These are phyloP conservation scores for Eutrema heterophyllum DNA, from an alignment of 345 rosid genomes.

Conservation along the genomic window DNA sequence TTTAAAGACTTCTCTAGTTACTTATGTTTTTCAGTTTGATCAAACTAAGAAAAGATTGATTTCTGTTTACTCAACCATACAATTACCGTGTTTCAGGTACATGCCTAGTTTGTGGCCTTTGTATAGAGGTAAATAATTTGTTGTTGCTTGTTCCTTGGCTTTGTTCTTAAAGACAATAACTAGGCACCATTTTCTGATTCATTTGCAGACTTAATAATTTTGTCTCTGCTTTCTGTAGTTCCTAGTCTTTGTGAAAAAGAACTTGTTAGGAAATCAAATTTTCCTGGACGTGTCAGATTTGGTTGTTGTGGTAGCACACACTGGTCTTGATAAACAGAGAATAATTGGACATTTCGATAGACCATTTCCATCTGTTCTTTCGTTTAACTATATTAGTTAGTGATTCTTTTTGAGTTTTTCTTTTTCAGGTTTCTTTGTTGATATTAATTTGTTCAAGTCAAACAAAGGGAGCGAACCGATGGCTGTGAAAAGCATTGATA, in stretches of 20 bases:
- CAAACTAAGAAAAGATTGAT: conserved; percentile 13
- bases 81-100: conserved; percentile 44
- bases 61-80: conserved; percentile 9
- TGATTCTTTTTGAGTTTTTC: conserved; percentile 16
- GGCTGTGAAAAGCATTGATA: conserved; percentile 37
- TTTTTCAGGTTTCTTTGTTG: conserved; percentile 79
- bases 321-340: neutral
- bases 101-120: conserved; percentile 89
- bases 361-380: conserved; percentile 2
- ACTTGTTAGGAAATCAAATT: neutral
- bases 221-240: neutral
- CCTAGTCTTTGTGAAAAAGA: neutral
- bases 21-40: conserved; percentile 9
- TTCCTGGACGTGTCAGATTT: neutral
- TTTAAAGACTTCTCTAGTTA: conserved; percentile 6
- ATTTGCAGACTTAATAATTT: neutral
- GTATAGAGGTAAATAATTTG: conserved; percentile 70
- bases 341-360: conserved; percentile 8
- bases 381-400: neutral
- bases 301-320: conserved; percentile 5
- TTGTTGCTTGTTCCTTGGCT: neutral
- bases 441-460: conserved; percentile 79
- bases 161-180: neutral
- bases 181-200: conserved; percentile 2
- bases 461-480: conserved; percentile 56